These are phyloP conservation scores for Globisporangium nunn DNA, from an alignment of 352 stramenopile genomes.

Conservation along the genomic window DNA sequence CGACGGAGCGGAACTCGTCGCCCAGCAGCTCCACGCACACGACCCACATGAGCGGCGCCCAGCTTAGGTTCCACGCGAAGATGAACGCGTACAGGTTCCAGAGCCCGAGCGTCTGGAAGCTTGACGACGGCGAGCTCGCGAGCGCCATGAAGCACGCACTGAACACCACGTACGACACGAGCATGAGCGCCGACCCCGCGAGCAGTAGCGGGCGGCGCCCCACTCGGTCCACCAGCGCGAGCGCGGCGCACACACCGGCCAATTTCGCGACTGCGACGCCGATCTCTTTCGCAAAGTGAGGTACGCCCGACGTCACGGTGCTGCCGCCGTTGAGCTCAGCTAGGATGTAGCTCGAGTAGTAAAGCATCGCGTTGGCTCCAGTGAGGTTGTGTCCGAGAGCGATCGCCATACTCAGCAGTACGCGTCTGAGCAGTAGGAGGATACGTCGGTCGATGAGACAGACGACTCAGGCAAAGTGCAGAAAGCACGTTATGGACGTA, in stretches of 20 bases:
- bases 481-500: conserved; percentile 3
- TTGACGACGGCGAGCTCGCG: conserved; percentile 12
- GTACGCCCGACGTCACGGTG: conserved; percentile 5
- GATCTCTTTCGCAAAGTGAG: conserved; percentile 42
- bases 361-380: conserved; percentile 70
- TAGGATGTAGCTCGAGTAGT: conserved; percentile 77
- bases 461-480: neutral
- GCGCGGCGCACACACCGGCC: conserved; percentile 44
- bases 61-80: conserved; percentile 71
- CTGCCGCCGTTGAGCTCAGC: conserved; percentile 21
- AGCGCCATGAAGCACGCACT: conserved; percentile 43
- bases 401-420: conserved; percentile 50
- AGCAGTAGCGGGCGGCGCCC: conserved; percentile 53
- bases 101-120: conserved; percentile 34
- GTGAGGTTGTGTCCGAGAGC: conserved; percentile 60
- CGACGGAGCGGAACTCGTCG: conserved; percentile 61
- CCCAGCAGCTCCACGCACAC: conserved; percentile 60
- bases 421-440: conserved; percentile 17
- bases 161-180: conserved; percentile 42
- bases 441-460: conserved; percentile 1
- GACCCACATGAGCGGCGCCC: conserved; percentile 72
- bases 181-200: conserved; percentile 46
- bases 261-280: conserved; percentile 61
- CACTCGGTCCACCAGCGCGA: conserved; percentile 47
- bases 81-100: conserved; percentile 70